Evolutionary conservation across 257 asterid species (phyloP).

Genomic region (Nemophila menziesii): DNA sequence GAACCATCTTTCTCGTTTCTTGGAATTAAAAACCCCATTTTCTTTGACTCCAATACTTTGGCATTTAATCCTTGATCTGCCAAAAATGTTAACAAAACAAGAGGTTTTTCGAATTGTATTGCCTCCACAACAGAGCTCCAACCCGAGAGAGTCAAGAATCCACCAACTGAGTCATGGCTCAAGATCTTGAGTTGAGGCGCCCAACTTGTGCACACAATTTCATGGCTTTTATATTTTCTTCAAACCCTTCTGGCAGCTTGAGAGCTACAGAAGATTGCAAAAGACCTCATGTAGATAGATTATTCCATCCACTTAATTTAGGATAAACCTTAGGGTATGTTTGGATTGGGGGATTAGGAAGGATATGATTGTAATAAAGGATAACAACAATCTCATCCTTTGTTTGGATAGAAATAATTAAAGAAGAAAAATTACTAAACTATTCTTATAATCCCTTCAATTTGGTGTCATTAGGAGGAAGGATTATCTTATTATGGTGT

Average conservation of each 20-base stretch:
- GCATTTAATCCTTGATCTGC: constrained; percentile 22
- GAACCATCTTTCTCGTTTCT: constrained; percentile 23
- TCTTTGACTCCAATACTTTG: constrained; percentile 15
- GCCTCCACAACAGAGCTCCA: constrained; percentile 33
- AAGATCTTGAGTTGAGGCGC: constrained; percentile 24
- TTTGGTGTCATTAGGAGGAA: no score
- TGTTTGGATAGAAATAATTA: no score
- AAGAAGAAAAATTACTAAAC: no score
- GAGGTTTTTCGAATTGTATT: constrained; percentile 6
- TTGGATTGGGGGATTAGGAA: no score
- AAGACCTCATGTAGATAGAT: no score
- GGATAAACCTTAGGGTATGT: no score
- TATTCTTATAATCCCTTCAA: no score
- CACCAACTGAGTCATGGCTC: constrained; percentile 25
- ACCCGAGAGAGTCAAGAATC: constrained; percentile 26
- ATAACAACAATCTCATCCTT: no score
- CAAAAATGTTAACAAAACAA: constrained; percentile 18
- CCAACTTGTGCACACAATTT: constrained; percentile 22
- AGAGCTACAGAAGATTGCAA: no score
- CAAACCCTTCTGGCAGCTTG: constrained; percentile 22
- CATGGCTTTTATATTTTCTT: constrained; percentile 13
- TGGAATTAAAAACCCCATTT: constrained; percentile 14
- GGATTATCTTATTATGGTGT: no score
- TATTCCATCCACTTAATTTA: no score
- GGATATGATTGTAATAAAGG: no score